phyloP scores from a whole-genome alignment of 108 stramenopile species.

The Asterionellopsis glacialis region DNA sequence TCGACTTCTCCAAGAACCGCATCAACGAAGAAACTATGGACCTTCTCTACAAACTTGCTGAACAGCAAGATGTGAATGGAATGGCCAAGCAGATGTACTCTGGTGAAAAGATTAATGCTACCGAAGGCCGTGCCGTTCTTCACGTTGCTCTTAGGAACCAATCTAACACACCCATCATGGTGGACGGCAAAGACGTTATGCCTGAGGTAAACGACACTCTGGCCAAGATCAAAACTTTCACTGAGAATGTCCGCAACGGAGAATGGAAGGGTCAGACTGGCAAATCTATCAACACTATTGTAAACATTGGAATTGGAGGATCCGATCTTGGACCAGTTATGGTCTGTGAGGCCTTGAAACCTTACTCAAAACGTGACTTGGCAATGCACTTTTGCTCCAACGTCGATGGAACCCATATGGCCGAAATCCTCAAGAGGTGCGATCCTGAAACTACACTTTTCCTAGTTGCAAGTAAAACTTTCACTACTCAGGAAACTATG shows the following conservation, averaged over 20 bases:
- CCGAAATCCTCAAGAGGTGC: constrained; percentile 80
- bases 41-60: constrained; percentile 76
- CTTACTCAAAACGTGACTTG: constrained; percentile 80
- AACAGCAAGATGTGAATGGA: constrained; percentile 66
- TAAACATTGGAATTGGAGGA: constrained; percentile 97
- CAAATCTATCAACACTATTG: constrained; percentile 81
- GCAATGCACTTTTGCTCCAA: constrained; percentile 94
- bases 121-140: constrained; percentile 76
- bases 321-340: constrained; percentile 96
- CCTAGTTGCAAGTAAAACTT: constrained; percentile 93
- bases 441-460: constrained; percentile 88
- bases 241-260: constrained; percentile 80
- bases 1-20: constrained; percentile 94
- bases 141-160: constrained; percentile 80
- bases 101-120: constrained; percentile 89
- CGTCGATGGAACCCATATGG: constrained; percentile 94
- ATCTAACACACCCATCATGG: constrained; percentile 70
- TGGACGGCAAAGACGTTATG: constrained; percentile 91
- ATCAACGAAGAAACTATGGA: constrained; percentile 89
- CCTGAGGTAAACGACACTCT: constrained; percentile 82
- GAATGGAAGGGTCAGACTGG: constrained; percentile 91
- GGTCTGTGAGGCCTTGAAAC: constrained; percentile 92
- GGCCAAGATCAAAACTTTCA: constrained; percentile 81
- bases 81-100: constrained; percentile 83
- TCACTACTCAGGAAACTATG: constrained; percentile 99